These are phyloP conservation scores for Xylaria cubensis DNA, from an alignment of 495 filamentous ascomycete genomes.

Conservation along the genomic window DNA sequence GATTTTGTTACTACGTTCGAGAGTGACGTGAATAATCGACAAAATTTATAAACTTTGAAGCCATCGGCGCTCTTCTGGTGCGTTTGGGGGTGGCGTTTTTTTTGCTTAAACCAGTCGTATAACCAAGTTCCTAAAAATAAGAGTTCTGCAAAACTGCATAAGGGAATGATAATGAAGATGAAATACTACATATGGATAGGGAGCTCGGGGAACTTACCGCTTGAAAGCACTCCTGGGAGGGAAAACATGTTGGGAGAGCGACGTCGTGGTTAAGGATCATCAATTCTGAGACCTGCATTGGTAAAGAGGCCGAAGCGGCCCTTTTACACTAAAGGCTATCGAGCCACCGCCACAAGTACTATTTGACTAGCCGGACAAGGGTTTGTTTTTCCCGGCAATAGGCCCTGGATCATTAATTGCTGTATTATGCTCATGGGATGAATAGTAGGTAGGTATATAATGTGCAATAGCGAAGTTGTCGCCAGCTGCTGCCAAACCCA, in stretches of 20 bases:
- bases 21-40: neutral
- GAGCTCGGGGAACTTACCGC: constrained; percentile 7
- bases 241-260: constrained; percentile 5
- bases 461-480: neutral
- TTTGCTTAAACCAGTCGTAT: neutral
- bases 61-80: neutral
- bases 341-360: constrained; percentile 21
- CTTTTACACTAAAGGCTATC: neutral
- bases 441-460: neutral
- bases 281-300: constrained; percentile 1
- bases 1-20: neutral
- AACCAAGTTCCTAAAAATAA: constrained; percentile 16
- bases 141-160: neutral
- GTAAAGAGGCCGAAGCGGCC: constrained; percentile 14
- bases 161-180: neutral
- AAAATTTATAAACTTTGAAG: neutral
- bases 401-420: neutral
- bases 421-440: constrained; percentile 1
- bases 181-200: constrained; percentile 8
- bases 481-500: constrained; percentile 4
- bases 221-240: neutral
- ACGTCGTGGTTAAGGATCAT: constrained; percentile 16
- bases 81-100: neutral
- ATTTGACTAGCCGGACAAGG: constrained; percentile 10
- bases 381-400: neutral